A percentile compares a stretch with the other conserved stretches of the same genome.
phyloP scores from a whole-genome alignment of 768 basidiomycete genomes.

The Tylopilus rubrobrunneus region DNA sequence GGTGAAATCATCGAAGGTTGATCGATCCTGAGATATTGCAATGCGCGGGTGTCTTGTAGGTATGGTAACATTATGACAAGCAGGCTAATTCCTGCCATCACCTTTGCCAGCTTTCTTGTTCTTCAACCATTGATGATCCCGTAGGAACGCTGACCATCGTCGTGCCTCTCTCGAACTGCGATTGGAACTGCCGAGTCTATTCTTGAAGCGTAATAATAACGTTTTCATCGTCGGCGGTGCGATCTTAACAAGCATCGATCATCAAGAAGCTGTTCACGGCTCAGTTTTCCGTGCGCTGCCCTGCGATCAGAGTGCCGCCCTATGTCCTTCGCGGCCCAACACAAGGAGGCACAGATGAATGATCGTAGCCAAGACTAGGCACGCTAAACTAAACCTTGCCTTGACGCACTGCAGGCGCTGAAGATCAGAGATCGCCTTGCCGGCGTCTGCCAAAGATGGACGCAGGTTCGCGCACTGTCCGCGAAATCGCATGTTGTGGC shows the following conservation, averaged over 20 bases:
- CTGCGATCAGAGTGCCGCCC: neutral
- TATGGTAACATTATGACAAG: neutral
- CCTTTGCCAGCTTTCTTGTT: neutral
- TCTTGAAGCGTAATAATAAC: neutral
- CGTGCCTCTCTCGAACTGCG: neutral
- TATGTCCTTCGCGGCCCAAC: too few species aligned
- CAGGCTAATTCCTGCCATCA: neutral
- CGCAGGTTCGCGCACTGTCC: neutral
- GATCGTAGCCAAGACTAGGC: neutral
- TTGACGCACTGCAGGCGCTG: neutral
- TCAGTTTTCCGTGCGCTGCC: neutral
- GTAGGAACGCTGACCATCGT: neutral
- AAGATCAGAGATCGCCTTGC: neutral
- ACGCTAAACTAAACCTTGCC: constrained; percentile 3
- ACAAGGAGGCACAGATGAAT: neutral
- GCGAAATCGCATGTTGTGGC: neutral
- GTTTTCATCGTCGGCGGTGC: neutral
- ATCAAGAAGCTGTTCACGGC: constrained; percentile 9
- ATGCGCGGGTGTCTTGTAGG: neutral
- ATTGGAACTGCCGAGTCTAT: neutral
- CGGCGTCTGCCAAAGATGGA: too few species aligned
- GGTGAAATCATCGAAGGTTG: neutral
- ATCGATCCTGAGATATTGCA: neutral
- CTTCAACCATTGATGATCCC: neutral
- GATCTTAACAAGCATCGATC: neutral